Base-by-base conservation (phyloP, 495 filamentous ascomycete species). In the Saxophila tyrrhenica region DNA sequence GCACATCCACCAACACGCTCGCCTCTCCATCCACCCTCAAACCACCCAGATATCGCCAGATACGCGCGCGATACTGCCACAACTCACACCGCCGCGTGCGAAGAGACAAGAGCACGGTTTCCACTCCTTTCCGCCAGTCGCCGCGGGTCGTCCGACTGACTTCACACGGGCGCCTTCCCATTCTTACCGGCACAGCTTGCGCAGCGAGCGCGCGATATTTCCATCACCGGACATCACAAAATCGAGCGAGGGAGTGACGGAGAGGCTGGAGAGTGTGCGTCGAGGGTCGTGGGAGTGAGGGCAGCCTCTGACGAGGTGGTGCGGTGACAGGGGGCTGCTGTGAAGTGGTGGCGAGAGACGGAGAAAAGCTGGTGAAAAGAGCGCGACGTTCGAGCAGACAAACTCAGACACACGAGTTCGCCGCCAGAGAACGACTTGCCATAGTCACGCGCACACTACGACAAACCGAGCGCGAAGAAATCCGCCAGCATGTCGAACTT, bases 401-500 rank as follows among this genome's bases (percentile, higher is more conserved):
- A 13, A 5, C 5, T 35, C 29, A 5, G 13, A 35, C 29, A 5
- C 13, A 13, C 29, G 29, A 35, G 13, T 7, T 7, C 29, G 29
- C 29, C 7, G 29, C 13, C 29, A 35, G 29, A 35, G 13, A n/a
- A 9, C 24, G 21, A 50, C 54, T 15, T 23, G n/a, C 7, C 16
- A 39, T 19, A 56, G 21, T 44, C 11, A 22, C 38, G 32, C 22
- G 24, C 41, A n/a, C 1, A 42, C 7, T 7, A 7, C 29, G 29
- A 35, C 29, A 13, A 5, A 35, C 7, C 13, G 29, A 35, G 29
- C 29, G 29, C 29, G 29, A 47, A 35, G 11, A 24, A 11, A 51
- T 65, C 66, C 59, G 67, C 69, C 66, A 89, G 65, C 65, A 97
- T 96, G 92, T 82, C 89, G 77, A 92, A 94, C 73, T 83, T 95